These are phyloP conservation scores for Buxus sempervirens DNA, from an alignment of 164 flowering plant genomes.

Conservation along the genomic window DNA sequence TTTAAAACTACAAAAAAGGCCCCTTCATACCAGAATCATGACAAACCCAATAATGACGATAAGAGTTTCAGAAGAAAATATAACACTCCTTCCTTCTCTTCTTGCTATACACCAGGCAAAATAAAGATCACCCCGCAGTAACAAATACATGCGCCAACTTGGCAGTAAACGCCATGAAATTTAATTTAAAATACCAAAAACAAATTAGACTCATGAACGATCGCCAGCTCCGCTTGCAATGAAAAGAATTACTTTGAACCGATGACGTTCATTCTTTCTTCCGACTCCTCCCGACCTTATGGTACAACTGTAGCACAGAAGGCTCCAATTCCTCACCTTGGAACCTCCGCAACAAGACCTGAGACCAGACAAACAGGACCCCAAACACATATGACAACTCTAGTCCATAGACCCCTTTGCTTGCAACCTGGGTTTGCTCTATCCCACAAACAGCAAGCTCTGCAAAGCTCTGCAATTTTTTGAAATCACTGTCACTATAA, in stretches of 20 bases:
- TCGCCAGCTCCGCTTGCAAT: too few species aligned
- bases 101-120: conserved; percentile 8
- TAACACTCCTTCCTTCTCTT: not conserved
- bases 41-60: too few species aligned
- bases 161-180: too few species aligned
- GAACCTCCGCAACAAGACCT: not conserved
- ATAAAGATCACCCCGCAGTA: not conserved
- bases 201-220: not conserved
- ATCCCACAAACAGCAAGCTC: not conserved
- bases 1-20: too few species aligned
- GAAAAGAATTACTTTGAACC: not conserved
- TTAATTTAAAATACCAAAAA: too few species aligned
- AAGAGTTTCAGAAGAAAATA: too few species aligned
- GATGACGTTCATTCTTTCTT: not conserved
- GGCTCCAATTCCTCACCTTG: not conserved
- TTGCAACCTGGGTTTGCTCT: not conserved
- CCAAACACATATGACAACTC: not conserved
- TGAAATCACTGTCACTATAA: not conserved
- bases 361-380: conserved; percentile 5
- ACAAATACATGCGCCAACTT: not conserved
- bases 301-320: not conserved
- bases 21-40: too few species aligned
- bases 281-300: not conserved
- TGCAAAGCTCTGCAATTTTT: not conserved
- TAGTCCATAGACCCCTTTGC: not conserved